Conservation (phyloP, 2,329 filamentous ascomycete species). For the Coniochaeta hoffmannii region DNA sequence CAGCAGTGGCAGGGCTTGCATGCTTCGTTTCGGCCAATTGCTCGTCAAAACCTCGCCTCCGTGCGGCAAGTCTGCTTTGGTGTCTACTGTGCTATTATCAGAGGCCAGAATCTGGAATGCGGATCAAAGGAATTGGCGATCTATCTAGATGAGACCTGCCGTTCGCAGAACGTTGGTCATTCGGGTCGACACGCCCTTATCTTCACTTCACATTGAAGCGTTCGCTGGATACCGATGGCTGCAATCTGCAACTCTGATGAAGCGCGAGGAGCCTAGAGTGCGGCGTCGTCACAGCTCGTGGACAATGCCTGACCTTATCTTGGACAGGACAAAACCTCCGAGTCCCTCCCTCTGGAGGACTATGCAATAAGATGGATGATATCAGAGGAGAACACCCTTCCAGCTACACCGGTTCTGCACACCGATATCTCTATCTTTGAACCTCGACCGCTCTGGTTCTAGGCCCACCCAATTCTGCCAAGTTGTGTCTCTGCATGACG, state of each 20-base stretch:
- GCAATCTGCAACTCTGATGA: background rate
- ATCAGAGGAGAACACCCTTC: background rate
- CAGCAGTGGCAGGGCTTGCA: background rate
- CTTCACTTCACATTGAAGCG: background rate
- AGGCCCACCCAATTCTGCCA: background rate
- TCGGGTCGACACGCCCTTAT: background rate
- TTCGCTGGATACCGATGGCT: background rate
- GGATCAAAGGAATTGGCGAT: background rate
- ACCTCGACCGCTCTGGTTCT: background rate
- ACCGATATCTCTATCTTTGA: background rate
- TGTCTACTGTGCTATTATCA: background rate
- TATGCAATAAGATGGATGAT: background rate
- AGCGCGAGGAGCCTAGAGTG: background rate
- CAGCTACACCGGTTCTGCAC: background rate
- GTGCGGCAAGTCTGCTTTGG: background rate
- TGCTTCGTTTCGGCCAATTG: background rate
- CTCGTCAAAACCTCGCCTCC: background rate
- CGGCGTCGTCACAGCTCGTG: background rate
- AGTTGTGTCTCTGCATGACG: background rate
- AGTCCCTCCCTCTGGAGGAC: background rate
- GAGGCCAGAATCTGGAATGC: background rate
- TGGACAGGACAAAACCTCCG: background rate
- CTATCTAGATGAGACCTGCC: background rate
- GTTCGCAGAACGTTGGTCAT: background rate
- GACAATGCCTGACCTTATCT: background rate